Base-by-base conservation (phyloP, 257 asterid genomes). In the Ligustrum vulgare region DNA sequence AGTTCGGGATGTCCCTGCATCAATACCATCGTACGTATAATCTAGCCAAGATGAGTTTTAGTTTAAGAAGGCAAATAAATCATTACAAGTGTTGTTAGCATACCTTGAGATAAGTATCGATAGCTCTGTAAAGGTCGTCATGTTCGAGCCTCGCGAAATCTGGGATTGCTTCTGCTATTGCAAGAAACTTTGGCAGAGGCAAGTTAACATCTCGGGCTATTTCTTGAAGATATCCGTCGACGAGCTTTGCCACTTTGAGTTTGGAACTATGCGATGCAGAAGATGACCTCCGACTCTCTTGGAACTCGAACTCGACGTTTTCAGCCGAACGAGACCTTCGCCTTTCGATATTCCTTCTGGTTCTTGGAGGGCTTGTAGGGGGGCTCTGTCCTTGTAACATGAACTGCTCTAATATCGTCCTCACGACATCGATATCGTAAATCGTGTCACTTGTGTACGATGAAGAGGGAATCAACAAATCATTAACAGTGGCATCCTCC, bases 31-130 rank as follows among this genome's bases (percentile, higher is more conserved):
- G 31, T 28, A 28, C 31, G 1, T 28, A 28, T 28, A 58, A 58
- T 58, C 65, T 9, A 58, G 6, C 67, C 34, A 2, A 60, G 67
- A 60, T 22, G 23, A 60, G 9, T 3, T 41, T 41, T 41, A 41
- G 15, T 41, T 41, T 9, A 10, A 18, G 22, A 49, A 20, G 28
- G 67, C 20, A 62, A 6, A 25, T 4, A 69, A 60, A 22, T 16
- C 16, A 68, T 66, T 47, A 15, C 13, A 13, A 12, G 34, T 10
- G 2, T 11, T 60, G 6, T 28, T 9, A 41, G 28, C 56, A 23
- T 77, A 95, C 99, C 98, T 93, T 90, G 56, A 93, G 93, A 81
- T 80, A 93, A 74, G 86, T 84, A 84, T 93, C 94, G 11, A 93
- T 93, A 3, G 98, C 97, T 75, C 74, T 90, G 88, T 91, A 93